Evolutionary conservation across 495 filamentous ascomycete species (phyloP).

Genomic region (Astrothelium subdiscretum): DNA sequence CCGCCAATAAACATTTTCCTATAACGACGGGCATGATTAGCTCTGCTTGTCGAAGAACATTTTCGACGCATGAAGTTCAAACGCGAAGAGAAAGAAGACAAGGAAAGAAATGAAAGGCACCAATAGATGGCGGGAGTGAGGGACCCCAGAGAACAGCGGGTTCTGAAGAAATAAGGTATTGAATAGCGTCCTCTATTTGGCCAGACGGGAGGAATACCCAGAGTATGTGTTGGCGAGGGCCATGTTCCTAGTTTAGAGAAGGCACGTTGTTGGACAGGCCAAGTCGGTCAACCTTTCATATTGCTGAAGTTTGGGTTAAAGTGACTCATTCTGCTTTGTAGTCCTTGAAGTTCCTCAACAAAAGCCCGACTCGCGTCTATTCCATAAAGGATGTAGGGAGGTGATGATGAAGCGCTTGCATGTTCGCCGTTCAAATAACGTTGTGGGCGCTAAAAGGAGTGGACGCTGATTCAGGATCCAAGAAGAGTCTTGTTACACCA

Average conservation of each 20-base stretch:
- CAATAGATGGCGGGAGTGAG: not conserved
- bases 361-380: no score
- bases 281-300: no score
- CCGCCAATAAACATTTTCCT: slow-evolving; percentile 99
- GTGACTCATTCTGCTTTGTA: no score
- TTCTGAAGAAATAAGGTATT: no score
- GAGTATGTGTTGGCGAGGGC: no score
- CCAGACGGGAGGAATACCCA: not conserved
- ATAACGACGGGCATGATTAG: slow-evolving; percentile 8
- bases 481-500: not conserved
- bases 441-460: not conserved
- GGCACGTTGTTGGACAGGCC: no score
- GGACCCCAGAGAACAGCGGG: no score
- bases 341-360: no score
- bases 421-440: not conserved
- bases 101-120: not conserved
- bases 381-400: no score
- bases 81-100: not conserved
- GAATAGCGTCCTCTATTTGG: not conserved
- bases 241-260: no score
- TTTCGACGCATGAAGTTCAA: not conserved
- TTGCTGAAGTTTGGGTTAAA: no score
- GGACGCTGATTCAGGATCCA: not conserved
- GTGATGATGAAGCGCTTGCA: not conserved
- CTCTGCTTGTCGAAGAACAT: not conserved